Percentiles rank a stretch among this genome's conserved stretches.
phyloP scores from a whole-genome alignment of 2,329 filamentous ascomycete genomes.

The Diaporthe amygdali region DNA sequence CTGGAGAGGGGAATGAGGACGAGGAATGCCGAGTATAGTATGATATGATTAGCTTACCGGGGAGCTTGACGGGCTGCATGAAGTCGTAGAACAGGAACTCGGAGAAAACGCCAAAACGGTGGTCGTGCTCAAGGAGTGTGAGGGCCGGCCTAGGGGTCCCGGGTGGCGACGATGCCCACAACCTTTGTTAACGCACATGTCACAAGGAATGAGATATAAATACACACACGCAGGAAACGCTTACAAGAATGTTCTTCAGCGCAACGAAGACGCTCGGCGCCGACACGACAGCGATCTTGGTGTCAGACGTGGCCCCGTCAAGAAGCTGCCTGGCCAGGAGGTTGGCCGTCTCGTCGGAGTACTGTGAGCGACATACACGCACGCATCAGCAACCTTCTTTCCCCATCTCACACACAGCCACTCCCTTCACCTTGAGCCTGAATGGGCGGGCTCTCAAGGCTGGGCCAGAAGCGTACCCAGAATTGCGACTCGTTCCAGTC shows the following conservation, averaged over 20 bases:
- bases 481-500: constrained; percentile 88
- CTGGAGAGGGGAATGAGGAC: not conserved
- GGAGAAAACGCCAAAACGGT: constrained; percentile 74
- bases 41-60: constrained; percentile 42
- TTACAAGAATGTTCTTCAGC: constrained; percentile 71
- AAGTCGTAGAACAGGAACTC: constrained; percentile 81
- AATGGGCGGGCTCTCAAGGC: not conserved
- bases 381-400: not conserved
- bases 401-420: not conserved
- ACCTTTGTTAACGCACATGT: constrained; percentile 8
- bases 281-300: constrained; percentile 72
- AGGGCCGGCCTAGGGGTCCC: constrained; percentile 56
- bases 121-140: constrained; percentile 75
- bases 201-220: not conserved
- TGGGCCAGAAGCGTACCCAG: constrained; percentile 63
- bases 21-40: not conserved
- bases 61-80: constrained; percentile 68
- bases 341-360: constrained; percentile 73
- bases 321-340: constrained; percentile 70
- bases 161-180: constrained; percentile 19
- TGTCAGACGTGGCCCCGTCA: constrained; percentile 59
- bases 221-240: constrained; percentile 29
- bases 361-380: constrained; percentile 48
- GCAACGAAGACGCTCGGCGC: constrained; percentile 80
- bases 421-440: not conserved